These are phyloP conservation scores for Pezicula radicicola DNA, from an alignment of 2,329 filamentous ascomycete species.

Conservation along the genomic window DNA sequence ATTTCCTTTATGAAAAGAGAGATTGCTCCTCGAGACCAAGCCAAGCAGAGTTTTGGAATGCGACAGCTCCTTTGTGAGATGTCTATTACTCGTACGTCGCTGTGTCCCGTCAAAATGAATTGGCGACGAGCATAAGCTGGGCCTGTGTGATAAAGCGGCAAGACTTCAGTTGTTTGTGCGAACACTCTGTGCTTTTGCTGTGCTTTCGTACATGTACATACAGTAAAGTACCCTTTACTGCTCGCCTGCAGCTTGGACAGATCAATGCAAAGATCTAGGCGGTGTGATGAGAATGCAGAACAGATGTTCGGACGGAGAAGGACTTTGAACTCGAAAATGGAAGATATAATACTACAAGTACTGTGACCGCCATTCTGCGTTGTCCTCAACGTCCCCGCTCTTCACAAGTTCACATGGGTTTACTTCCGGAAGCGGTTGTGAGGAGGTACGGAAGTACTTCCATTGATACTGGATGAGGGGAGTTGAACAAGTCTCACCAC, in stretches of 20 bases:
- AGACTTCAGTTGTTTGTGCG: slow-evolving; percentile 5
- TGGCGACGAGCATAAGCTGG: slow-evolving; percentile 17
- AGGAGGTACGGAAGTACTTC: neutral
- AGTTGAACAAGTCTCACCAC: too few relatives aligned
- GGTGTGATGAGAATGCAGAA: slow-evolving; percentile 11
- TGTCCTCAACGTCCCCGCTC: slow-evolving; percentile 3
- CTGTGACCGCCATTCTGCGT: slow-evolving; percentile 21
- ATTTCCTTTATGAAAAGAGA: neutral
- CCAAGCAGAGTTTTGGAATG: neutral
- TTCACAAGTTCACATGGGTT: neutral
- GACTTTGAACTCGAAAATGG: neutral
- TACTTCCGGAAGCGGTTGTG: neutral
- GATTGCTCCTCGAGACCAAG: neutral
- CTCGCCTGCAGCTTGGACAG: neutral
- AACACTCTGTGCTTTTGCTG: neutral
- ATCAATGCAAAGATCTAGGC: slow-evolving; percentile 13
- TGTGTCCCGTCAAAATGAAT: slow-evolving; percentile 12
- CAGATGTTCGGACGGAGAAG: neutral
- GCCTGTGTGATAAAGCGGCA: slow-evolving; percentile 9
- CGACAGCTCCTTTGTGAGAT: neutral
- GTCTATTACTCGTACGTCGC: slow-evolving; percentile 13
- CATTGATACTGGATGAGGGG: too few relatives aligned
- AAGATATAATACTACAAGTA: neutral
- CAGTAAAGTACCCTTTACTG: neutral
- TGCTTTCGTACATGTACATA: neutral